A percentile compares a stretch with the other conserved stretches of the same genome.
phyloP scores from a whole-genome alignment of 23 red algal species.

The Gracilaria gracilis region DNA sequence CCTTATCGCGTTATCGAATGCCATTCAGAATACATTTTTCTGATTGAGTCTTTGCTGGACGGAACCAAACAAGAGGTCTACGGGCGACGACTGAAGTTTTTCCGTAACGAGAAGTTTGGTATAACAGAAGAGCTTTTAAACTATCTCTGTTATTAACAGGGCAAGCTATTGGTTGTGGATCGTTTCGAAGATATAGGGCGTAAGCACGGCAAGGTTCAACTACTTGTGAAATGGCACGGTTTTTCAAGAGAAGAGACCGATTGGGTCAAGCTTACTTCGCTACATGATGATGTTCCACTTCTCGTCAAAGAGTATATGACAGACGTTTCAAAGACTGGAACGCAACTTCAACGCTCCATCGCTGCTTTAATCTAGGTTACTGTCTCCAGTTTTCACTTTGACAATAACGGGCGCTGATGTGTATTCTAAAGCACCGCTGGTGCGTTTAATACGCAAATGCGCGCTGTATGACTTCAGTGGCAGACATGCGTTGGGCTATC shows the following conservation, averaged over 20 bases:
- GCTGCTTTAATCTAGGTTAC: no score
- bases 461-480: no score
- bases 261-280: neutral
- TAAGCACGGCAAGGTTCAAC: neutral
- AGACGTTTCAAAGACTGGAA: no score
- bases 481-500: no score
- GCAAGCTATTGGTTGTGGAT: constrained; percentile 6
- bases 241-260: neutral
- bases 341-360: no score
- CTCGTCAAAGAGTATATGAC: no score
- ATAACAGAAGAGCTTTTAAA: neutral
- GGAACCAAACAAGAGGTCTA: neutral
- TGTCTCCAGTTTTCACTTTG: no score
- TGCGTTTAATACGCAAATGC: no score
- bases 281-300: constrained; percentile 4
- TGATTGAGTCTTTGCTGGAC: constrained; percentile 1
- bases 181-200: neutral
- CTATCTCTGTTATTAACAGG: neutral
- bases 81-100: constrained; percentile 4
- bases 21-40: constrained; percentile 30
- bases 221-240: neutral
- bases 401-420: no score
- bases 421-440: no score
- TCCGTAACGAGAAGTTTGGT: neutral
- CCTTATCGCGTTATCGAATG: constrained; percentile 25